Conservation (phyloP, 495 filamentous ascomycete genomes). For the Penicillium nucicola region DNA sequence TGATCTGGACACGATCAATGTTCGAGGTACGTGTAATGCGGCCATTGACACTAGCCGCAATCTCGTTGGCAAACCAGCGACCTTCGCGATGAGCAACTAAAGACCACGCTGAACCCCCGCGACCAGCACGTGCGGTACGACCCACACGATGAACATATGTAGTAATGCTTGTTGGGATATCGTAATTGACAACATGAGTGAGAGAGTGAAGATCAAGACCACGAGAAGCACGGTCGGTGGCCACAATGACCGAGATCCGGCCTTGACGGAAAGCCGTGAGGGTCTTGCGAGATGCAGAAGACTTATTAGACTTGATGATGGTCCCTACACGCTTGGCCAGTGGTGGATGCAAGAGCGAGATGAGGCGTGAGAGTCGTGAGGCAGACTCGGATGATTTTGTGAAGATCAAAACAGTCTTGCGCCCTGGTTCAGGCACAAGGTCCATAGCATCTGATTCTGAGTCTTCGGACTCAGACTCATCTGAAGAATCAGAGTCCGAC, state of each 20-base stretch:
- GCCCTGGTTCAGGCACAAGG: conserved; percentile 20
- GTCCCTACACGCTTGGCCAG: conserved; percentile 58
- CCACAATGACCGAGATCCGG: conserved; percentile 72
- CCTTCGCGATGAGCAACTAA: conserved; percentile 74
- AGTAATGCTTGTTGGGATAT: conserved; percentile 74
- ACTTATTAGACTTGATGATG: conserved; percentile 71
- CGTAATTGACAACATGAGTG: conserved; percentile 90
- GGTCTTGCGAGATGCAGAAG: conserved; percentile 58
- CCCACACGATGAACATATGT: conserved; percentile 93
- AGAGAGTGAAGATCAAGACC: conserved; percentile 83
- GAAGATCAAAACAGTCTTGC: conserved; percentile 67
- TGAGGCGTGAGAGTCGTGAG: conserved; percentile 71
- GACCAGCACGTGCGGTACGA: conserved; percentile 82
- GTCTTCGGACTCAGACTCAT: conserved; percentile 17
- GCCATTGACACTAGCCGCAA: conserved; percentile 48
- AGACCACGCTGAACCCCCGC: conserved; percentile 76
- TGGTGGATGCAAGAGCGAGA: conserved; percentile 63
- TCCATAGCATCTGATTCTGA: conserved; percentile 24
- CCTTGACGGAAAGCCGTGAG: conserved; percentile 60
- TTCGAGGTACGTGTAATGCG: conserved; percentile 41
- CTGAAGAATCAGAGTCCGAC: conserved; percentile 23
- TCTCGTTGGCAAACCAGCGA: conserved; percentile 81
- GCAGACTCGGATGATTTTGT: conserved; percentile 84
- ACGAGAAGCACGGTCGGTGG: conserved; percentile 87
- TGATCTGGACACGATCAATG: conserved; percentile 45